phyloP scores from a whole-genome alignment of 495 filamentous ascomycete genomes.

The Aspergillus sclerotioniger region DNA sequence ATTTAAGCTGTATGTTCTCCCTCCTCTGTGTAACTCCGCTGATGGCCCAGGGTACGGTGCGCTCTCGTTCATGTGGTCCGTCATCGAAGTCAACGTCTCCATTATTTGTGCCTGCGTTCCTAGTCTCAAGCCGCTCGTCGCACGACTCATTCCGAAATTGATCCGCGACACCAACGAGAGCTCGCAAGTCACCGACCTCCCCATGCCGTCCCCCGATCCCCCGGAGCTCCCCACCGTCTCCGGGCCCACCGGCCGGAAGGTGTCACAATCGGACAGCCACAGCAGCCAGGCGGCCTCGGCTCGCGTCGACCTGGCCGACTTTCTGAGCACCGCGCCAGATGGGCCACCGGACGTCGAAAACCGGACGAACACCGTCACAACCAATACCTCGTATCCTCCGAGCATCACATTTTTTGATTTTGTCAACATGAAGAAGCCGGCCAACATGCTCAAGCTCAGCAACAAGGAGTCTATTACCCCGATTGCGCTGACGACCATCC shows the following conservation, averaged over 20 bases:
- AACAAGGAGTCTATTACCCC: slow-evolving; percentile 57
- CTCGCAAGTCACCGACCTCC: slow-evolving; percentile 19
- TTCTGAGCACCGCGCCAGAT: slow-evolving; percentile 30
- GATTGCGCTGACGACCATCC: slow-evolving; percentile 62
- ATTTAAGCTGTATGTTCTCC: slow-evolving; percentile 55
- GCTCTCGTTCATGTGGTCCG: slow-evolving; percentile 87
- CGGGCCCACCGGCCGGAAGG: slow-evolving; percentile 1
- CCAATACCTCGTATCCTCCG: slow-evolving; percentile 31
- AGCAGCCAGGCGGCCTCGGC: slow-evolving; percentile 4
- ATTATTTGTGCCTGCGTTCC: slow-evolving; percentile 88
- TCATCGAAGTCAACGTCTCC: slow-evolving; percentile 84
- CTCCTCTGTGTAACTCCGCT: background rate
- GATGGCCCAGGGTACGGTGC: slow-evolving; percentile 64
- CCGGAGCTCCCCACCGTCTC: slow-evolving; percentile 5
- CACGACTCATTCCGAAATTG: slow-evolving; percentile 70
- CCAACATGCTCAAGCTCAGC: slow-evolving; percentile 69
- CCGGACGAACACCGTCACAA: slow-evolving; percentile 29
- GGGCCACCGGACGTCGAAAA: slow-evolving; percentile 30
- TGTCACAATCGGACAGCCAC: slow-evolving; percentile 10
- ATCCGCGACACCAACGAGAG: slow-evolving; percentile 52
- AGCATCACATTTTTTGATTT: slow-evolving; percentile 70
- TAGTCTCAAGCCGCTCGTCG: slow-evolving; percentile 80
- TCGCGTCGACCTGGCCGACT: slow-evolving; percentile 34
- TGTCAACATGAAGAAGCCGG: slow-evolving; percentile 73
- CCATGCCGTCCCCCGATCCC: slow-evolving; percentile 9